Evolutionary conservation across 2,329 filamentous ascomycete species (phyloP).

Genomic region (Cercospora brassicicola): DNA sequence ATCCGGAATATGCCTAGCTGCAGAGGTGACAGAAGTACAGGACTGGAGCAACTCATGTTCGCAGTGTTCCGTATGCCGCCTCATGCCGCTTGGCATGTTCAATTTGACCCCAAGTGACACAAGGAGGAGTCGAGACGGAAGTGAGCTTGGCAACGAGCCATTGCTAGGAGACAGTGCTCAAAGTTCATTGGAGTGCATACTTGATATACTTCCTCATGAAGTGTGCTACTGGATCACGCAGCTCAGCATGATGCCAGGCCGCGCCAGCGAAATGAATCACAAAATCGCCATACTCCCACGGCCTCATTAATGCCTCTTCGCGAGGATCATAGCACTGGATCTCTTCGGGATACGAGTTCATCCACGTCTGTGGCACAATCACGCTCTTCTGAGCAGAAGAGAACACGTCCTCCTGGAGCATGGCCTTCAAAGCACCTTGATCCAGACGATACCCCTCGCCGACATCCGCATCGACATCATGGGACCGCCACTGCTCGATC

Average conservation of each 20-base stretch:
- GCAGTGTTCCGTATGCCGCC: background rate
- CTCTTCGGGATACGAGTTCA: slow-evolving; percentile 46
- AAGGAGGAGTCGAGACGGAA: background rate
- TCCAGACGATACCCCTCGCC: slow-evolving; percentile 35
- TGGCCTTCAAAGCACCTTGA: slow-evolving; percentile 42
- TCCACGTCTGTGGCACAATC: slow-evolving; percentile 40
- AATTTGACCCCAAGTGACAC: background rate
- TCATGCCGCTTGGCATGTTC: background rate
- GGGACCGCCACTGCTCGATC: slow-evolving; percentile 35
- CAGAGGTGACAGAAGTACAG: background rate
- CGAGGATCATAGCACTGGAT: slow-evolving; percentile 41
- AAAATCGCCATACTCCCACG: slow-evolving; percentile 13
- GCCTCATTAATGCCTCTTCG: slow-evolving; percentile 15
- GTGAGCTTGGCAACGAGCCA: background rate
- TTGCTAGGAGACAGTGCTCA: background rate
- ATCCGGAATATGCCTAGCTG: background rate
- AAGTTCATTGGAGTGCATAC: background rate
- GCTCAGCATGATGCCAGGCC: slow-evolving; percentile 43
- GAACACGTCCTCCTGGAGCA: slow-evolving; percentile 28
- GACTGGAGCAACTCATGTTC: background rate
- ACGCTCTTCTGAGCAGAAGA: slow-evolving; percentile 15
- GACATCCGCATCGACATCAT: slow-evolving; percentile 19
- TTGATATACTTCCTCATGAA: slow-evolving; percentile 42
- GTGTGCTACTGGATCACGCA: slow-evolving; percentile 40
- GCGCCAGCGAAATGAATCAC: slow-evolving; percentile 47